phyloP scores from a whole-genome alignment of 495 filamentous ascomycete species.

The Trichocladium uniseriatum region DNA sequence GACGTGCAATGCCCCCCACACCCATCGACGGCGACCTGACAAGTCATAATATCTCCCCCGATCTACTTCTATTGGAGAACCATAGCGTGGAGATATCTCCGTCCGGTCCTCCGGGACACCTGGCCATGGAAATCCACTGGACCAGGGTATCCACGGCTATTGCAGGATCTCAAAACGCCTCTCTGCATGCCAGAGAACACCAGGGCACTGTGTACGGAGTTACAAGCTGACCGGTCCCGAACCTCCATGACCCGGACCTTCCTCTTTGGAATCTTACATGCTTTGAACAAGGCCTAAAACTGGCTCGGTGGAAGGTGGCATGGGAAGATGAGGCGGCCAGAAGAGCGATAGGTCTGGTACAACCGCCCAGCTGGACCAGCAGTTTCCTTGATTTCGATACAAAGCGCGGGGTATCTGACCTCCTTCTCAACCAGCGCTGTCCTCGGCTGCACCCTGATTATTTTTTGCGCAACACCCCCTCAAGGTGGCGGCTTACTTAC shows the following conservation, averaged over 20 bases:
- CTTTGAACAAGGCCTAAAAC: neutral
- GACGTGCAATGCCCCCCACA: neutral
- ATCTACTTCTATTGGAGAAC: no score
- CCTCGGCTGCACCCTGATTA: no score
- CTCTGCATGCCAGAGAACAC: no score
- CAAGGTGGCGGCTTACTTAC: no score
- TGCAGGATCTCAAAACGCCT: neutral
- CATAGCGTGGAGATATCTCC: neutral
- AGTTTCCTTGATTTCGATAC: no score
- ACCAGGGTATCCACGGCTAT: neutral
- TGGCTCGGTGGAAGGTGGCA: neutral
- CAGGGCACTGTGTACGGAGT: neutral
- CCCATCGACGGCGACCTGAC: no score
- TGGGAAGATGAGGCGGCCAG: neutral
- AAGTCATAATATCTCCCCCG: neutral
- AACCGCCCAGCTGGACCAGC: neutral
- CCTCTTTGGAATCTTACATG: neutral
- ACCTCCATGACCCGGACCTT: neutral
- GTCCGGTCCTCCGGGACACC: neutral
- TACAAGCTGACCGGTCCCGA: conserved; percentile 1
- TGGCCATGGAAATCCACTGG: neutral
- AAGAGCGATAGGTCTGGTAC: neutral
- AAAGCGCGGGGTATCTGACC: no score
- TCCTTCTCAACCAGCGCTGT: no score
- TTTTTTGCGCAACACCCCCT: no score